Evolutionary conservation across 805 yeast genomes (phyloP).

Genomic region (Maudiozyma saulgeensis): DNA sequence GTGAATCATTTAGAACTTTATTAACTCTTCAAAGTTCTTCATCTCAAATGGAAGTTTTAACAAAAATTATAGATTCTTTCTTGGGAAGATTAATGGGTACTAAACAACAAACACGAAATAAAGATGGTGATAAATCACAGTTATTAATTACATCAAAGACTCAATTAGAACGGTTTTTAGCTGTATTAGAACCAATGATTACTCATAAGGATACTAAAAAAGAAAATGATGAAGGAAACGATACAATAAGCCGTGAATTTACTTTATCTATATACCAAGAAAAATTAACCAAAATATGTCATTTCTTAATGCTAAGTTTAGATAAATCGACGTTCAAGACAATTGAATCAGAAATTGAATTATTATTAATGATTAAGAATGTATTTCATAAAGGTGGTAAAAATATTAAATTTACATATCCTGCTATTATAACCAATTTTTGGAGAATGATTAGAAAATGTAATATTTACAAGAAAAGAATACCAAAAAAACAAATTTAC

Average conservation of each 20-base stretch:
- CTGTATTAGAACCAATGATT: constrained; percentile 18
- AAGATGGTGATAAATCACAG: background rate
- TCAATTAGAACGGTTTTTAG: constrained; percentile 17
- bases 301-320: constrained; percentile 39
- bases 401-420: constrained; percentile 59
- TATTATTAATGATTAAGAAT: constrained; percentile 28
- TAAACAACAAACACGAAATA: background rate
- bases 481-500: constrained; percentile 11
- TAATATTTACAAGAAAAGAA: constrained; percentile 17
- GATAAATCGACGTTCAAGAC: constrained; percentile 5
- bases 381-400: constrained; percentile 33
- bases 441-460: constrained; percentile 50
- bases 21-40: constrained; percentile 43
- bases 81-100: background rate
- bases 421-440: constrained; percentile 58
- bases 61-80: constrained; percentile 42
- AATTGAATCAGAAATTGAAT: constrained; percentile 27
- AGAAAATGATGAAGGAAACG: background rate
- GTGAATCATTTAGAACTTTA: constrained; percentile 17
- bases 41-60: constrained; percentile 26
- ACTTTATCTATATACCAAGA: constrained; percentile 36
- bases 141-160: constrained; percentile 13
- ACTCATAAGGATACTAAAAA: background rate
- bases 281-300: constrained; percentile 59
- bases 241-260: background rate